These are phyloP conservation scores for Cadophora sp. DNA, from an alignment of 2,329 filamentous ascomycete species.

Conservation along the genomic window DNA sequence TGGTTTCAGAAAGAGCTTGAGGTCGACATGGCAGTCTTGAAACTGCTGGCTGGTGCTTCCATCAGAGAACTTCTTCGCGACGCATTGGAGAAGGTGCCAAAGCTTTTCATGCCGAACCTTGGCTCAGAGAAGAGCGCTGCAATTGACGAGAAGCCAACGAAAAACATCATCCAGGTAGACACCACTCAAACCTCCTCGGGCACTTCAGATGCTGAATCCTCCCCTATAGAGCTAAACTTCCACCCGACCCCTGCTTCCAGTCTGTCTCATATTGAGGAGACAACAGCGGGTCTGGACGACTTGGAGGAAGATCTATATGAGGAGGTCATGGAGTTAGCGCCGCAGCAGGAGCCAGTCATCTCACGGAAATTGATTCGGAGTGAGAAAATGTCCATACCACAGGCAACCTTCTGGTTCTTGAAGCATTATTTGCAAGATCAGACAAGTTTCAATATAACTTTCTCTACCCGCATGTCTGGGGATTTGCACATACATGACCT, in stretches of 20 bases:
- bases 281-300: neutral
- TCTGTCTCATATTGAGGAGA: neutral
- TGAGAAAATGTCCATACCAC: slow-evolving; percentile 23
- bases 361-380: neutral
- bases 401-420: slow-evolving; percentile 39
- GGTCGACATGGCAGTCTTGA: slow-evolving; percentile 36
- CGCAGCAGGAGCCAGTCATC: neutral
- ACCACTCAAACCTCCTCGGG: neutral
- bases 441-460: slow-evolving; percentile 37
- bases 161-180: slow-evolving; percentile 3
- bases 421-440: slow-evolving; percentile 37
- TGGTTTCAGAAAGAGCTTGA: slow-evolving; percentile 55
- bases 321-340: slow-evolving; percentile 1
- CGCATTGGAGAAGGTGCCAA: neutral
- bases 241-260: neutral
- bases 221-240: slow-evolving; percentile 14
- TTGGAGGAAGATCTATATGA: slow-evolving; percentile 11
- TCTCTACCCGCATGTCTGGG: slow-evolving; percentile 32
- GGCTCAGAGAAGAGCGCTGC: neutral
- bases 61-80: neutral
- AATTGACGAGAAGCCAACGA: neutral
- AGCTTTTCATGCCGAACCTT: neutral
- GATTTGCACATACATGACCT: slow-evolving; percentile 29
- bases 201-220: slow-evolving; percentile 10
- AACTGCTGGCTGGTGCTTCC: slow-evolving; percentile 27